phyloP scores from a whole-genome alignment of 1,284 basidiomycete genomes.

The Leccinum ponderosum region DNA sequence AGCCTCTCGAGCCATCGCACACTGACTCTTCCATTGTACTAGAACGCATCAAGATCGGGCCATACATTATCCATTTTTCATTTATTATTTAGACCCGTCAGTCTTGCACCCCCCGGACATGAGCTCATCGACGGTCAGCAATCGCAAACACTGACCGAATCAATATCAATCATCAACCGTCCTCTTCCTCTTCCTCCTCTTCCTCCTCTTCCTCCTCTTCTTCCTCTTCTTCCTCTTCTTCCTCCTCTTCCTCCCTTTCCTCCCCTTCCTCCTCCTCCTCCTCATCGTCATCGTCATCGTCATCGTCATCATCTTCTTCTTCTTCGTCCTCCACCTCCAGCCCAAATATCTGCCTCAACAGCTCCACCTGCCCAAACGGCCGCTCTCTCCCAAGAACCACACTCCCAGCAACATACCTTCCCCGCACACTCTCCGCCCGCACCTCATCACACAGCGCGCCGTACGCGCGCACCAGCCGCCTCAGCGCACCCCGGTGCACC shows the following conservation, averaged over 20 bases:
- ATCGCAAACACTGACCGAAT: background rate
- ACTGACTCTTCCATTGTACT: too few relatives aligned
- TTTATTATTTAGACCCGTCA: too few relatives aligned
- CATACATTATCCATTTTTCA: too few relatives aligned
- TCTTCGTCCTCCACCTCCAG: constrained; percentile 43
- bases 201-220: too few relatives aligned
- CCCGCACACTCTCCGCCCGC: constrained; percentile 55
- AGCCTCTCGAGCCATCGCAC: too few relatives aligned
- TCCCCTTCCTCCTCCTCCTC: background rate
- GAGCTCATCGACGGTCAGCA: too few relatives aligned
- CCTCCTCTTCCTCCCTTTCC: too few relatives aligned
- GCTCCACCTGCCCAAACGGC: constrained; percentile 74
- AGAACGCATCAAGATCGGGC: too few relatives aligned
- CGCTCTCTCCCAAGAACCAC: constrained; percentile 84
- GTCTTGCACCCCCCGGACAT: too few relatives aligned
- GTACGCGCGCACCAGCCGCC: constrained; percentile 70
- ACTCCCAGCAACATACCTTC: constrained; percentile 81
- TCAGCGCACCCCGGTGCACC: constrained; percentile 77
- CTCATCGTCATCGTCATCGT: background rate
- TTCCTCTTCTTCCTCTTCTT: too few relatives aligned
- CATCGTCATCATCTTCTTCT: background rate
- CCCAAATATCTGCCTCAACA: constrained; percentile 76
- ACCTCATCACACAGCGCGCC: constrained; percentile 72
- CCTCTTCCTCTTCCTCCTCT: background rate
- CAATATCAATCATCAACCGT: background rate